Evolutionary conservation across 106 monocot species (phyloP), one percentile per base, ranked within the genome.

Genomic region (Apostasia ramifera): DNA sequence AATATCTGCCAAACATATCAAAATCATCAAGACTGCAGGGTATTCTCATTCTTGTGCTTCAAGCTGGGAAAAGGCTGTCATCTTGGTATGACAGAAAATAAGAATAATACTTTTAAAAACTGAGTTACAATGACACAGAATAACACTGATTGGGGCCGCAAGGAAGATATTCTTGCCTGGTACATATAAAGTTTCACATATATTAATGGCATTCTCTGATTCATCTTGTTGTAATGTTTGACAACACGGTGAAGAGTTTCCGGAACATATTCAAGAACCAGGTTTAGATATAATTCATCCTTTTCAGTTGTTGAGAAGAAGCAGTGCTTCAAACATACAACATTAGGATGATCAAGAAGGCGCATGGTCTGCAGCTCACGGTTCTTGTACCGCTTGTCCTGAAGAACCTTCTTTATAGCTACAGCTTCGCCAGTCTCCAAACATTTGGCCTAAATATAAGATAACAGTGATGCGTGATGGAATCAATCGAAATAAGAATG

Each of bases 181-280:
- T 92, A 92, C 8, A 77, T 83, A 62, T 92, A 92, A 45, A 92
- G 81, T 58, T 92, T 92, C 43, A 92, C 92, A 76, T 88, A 92
- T 8, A 88, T 82, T 54, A 92, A 78, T 5, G 92, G 92, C 93
- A 93, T 89, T 64, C 88, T 71, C 59, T 88, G 92, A 49, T 81
- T 88, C 57, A 75, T 76, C 53, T 63, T 72, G 63, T 45, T 72
- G 44, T 72, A 72, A 58, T 72, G 72, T 42, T 72, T 72, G 26
- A 72, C 48, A 58, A 88, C 88, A 46, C 88, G 85, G 57, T 88
- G 85, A 6, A 92, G 46, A 11, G 82, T 85, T 73, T 92, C 92
- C 14, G 92, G 92, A 9, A 92, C 88, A 76, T 84, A 92, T 66
- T 92, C 92, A 88, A 92, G 88, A 43, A 92, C 92, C 47, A 92